These are phyloP conservation scores for Cordyceps tenuipes DNA, from an alignment of 2,329 filamentous ascomycete genomes.

Conservation along the genomic window DNA sequence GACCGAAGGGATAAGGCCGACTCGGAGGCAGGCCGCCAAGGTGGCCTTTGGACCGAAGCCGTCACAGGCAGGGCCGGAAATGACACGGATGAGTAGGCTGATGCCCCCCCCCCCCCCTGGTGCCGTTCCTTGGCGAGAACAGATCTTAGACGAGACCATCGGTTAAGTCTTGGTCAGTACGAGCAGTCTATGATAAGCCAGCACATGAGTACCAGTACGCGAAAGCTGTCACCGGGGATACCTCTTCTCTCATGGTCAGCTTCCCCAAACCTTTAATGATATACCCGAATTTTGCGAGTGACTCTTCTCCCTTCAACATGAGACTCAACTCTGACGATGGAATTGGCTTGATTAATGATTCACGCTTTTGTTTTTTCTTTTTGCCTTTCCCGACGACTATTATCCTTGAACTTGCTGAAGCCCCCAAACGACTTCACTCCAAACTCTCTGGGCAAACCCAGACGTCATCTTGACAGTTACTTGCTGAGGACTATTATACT, in stretches of 20 bases:
- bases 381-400: not conserved
- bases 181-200: slow-evolving; percentile 4
- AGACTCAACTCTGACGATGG: not conserved
- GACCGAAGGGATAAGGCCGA: too few relatives aligned
- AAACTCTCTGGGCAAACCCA: too few relatives aligned
- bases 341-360: not conserved
- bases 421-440: too few relatives aligned
- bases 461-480: too few relatives aligned
- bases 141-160: slow-evolving; percentile 26
- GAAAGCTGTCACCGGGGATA: not conserved
- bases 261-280: not conserved
- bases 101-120: too few relatives aligned
- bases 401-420: not conserved
- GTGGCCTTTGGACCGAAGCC: too few relatives aligned
- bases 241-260: not conserved
- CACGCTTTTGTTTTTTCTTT: not conserved
- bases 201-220: not conserved
- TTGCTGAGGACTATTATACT: too few relatives aligned
- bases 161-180: slow-evolving; percentile 23
- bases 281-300: not conserved
- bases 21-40: too few relatives aligned
- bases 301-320: not conserved
- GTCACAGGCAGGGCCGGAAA: too few relatives aligned
- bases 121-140: slow-evolving; percentile 24
- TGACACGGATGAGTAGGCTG: too few relatives aligned